Base-by-base conservation (phyloP, 768 basidiomycete species). In the Filobasidium floriforme region DNA sequence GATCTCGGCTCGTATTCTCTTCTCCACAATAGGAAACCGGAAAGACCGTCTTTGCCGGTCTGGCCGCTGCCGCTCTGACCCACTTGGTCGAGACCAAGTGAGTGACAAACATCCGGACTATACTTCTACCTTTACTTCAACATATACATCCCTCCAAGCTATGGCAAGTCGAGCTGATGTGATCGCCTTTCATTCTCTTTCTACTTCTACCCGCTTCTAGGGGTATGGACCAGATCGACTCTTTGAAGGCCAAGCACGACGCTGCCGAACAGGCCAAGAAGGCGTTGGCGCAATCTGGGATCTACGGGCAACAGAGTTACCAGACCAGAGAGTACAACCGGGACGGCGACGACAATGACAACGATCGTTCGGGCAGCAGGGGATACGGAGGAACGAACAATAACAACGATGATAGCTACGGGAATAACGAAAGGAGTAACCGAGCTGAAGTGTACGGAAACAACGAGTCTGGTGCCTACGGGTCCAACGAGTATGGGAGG, bases 21-120 rank as follows among this genome's bases (percentile, higher is more conserved):
- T n/a, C n/a, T n/a, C n/a, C n/a, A n/a, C 5, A 15, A 24, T n/a
- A 57, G 54, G 54, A 57, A 15, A 32, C 22, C 24, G 54, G 18
- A 3, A 57, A 57, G 54, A 28, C 19, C 26, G 24, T 57, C 14
- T 19, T 57, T 14, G 54, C 54, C 15, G 54, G 54, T 2, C 29
- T 57, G 2, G 54, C 54, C 7, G 29, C 54, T 1, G 54, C 54
- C 29, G 54, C 54, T n/a, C 18, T 24, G 2, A 57, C 54, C 24
- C 54, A 57, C 6, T 26, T 57, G 54, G 26, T 57, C 54, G 54
- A 57, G n/a, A 57, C 54, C 54, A 57, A 57, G 54, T 57, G 26
- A 57, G 54, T 15, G 46, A 51, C 46, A 51, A n/a, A n/a, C n/a
- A n/a, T n/a, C n/a, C n/a, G n/a, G n/a, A n/a, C n/a, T 24, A 3